phyloP scores from a whole-genome alignment of 164 flowering plant genomes.

The Dillenia turbinata region DNA sequence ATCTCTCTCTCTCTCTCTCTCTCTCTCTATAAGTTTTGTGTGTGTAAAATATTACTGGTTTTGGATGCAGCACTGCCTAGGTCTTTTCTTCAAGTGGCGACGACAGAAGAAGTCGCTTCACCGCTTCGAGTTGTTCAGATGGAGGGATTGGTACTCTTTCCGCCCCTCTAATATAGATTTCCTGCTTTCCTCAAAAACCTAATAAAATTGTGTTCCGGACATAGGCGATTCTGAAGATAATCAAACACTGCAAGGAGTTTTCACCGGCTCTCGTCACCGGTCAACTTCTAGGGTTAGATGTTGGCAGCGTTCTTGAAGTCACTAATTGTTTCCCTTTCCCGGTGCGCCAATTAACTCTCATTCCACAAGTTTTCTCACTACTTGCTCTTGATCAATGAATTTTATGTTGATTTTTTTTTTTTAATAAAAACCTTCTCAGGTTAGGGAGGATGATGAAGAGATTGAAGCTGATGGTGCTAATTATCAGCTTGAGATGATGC shows the following conservation, averaged over 20 bases:
- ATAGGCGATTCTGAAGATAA: constrained; percentile 85
- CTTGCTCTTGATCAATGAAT: background rate
- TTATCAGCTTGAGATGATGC: constrained; percentile 99
- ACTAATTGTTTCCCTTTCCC: constrained; percentile 97
- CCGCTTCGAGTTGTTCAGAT: constrained; percentile 33
- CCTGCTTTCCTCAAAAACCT: no score
- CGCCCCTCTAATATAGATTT: no score
- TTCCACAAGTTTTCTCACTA: background rate
- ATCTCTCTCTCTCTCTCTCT: no score
- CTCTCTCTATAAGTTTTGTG: no score
- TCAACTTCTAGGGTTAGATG: constrained; percentile 94
- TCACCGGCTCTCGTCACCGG: constrained; percentile 89
- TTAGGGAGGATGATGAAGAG: constrained; percentile 91
- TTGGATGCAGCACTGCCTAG: constrained; percentile 9
- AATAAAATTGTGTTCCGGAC: no score
- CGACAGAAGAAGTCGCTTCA: constrained; percentile 21
- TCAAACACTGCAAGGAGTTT: constrained; percentile 94
- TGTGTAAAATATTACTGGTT: no score
- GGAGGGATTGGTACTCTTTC: constrained; percentile 43
- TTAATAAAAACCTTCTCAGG: constrained; percentile 26
- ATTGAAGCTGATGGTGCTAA: constrained; percentile 99
- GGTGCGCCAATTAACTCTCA: constrained; percentile 29
- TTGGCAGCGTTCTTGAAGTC: constrained; percentile 98
- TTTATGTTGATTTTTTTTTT: background rate
- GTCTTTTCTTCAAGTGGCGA: constrained; percentile 25